These are phyloP conservation scores for Penicillium brevicompactum DNA, from an alignment of 2,329 filamentous ascomycete genomes.

Conservation along the genomic window DNA sequence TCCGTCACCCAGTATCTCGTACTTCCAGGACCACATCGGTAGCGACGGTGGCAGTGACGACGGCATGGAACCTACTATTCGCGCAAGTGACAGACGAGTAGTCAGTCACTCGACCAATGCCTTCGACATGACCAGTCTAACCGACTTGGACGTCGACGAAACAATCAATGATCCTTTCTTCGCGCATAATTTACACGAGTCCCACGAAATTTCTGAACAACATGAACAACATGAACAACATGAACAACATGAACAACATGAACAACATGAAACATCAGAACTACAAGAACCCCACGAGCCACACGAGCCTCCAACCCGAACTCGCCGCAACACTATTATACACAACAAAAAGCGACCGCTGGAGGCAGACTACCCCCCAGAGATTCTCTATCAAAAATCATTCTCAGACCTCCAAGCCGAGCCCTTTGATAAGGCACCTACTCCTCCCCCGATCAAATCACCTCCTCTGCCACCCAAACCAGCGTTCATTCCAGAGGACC, in stretches of 20 bases:
- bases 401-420: constrained; percentile 54
- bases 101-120: constrained; percentile 31
- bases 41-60: constrained; percentile 19
- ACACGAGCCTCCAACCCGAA: constrained; percentile 12
- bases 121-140: constrained; percentile 38
- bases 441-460: constrained; percentile 30
- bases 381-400: constrained; percentile 48
- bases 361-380: constrained; percentile 51
- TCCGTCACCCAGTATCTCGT: constrained; percentile 21
- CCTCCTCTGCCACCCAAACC: constrained; percentile 21
- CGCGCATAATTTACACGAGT: constrained; percentile 18
- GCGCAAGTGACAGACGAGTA: constrained; percentile 22
- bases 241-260: too few relatives aligned
- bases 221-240: background rate
- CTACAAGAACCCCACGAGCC: background rate
- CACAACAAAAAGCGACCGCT: constrained; percentile 34
- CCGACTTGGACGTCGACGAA: constrained; percentile 33
- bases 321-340: constrained; percentile 27
- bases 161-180: constrained; percentile 36
- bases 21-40: constrained; percentile 22
- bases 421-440: constrained; percentile 49
- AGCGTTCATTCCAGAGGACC: constrained; percentile 16
- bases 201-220: background rate
- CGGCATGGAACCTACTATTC: constrained; percentile 25
- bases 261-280: background rate